A percentile compares a stretch with the other conserved stretches of the same genome.
Conservation (phyloP, 306 rosid species). For the Sphenostylis stenocarpa region DNA sequence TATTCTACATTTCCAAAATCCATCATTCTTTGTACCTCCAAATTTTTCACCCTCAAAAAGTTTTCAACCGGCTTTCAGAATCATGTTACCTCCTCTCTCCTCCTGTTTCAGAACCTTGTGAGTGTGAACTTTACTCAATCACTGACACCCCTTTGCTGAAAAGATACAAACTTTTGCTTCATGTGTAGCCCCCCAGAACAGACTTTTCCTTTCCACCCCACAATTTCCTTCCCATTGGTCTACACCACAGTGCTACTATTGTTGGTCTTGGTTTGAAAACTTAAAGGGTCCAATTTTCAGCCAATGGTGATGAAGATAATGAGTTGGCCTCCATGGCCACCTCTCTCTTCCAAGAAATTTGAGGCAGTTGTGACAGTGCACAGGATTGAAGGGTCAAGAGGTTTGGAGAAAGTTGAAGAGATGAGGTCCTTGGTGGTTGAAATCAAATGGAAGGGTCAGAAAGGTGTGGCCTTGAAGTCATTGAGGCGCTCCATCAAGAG, state of each 20-base stretch:
- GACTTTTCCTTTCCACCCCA: constrained; percentile 7
- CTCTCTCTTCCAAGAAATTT: constrained; percentile 58
- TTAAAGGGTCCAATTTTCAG: neutral
- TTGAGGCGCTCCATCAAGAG: constrained; percentile 54
- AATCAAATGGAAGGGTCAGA: constrained; percentile 77
- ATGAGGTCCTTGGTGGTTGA: constrained; percentile 48
- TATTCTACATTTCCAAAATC: constrained; percentile 15
- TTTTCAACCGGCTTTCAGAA: constrained; percentile 21
- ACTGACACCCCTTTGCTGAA: neutral
- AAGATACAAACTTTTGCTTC: neutral
- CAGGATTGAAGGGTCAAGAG: constrained; percentile 48
- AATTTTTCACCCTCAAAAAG: constrained; percentile 1
- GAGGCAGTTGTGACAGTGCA: constrained; percentile 53
- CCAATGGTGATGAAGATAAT: constrained; percentile 77
- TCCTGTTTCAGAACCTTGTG: neutral
- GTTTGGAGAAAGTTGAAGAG: constrained; percentile 36
- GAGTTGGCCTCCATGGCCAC: constrained; percentile 90
- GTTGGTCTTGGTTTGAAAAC: neutral
- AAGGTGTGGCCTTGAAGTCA: constrained; percentile 56
- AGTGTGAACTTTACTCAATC: constrained; percentile 28
- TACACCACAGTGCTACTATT: neutral
- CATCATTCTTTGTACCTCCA: constrained; percentile 24
- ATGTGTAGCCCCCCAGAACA: neutral
- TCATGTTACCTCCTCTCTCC: neutral
- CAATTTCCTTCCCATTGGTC: neutral